Percentiles rank a stretch among this genome's conserved stretches.
Evolutionary conservation across 2,329 filamentous ascomycete genomes (phyloP).

Genomic region (Penicillium sp.): DNA sequence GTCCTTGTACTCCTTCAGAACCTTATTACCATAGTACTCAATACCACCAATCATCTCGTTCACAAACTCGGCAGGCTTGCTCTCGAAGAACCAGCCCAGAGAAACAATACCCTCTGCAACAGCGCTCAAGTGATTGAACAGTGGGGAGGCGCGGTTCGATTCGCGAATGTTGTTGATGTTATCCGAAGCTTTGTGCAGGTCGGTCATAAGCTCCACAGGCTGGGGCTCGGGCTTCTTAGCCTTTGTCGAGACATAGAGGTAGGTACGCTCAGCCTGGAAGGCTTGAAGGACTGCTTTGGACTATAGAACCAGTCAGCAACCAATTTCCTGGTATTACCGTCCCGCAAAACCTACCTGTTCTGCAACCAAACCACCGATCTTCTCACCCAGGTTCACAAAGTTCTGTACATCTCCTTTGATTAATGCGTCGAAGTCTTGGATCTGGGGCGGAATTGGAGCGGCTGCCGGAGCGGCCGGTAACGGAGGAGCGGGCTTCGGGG

Average conservation of each 20-base stretch:
- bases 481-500: conserved; percentile 37
- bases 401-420: conserved; percentile 71
- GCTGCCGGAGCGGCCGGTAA: conserved; percentile 49
- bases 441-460: conserved; percentile 68
- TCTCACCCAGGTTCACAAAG: conserved; percentile 74
- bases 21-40: conserved; percentile 92
- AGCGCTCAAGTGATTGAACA: conserved; percentile 80
- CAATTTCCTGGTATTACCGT: not conserved
- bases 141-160: conserved; percentile 69
- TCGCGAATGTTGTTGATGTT: conserved; percentile 80
- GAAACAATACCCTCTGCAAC: conserved; percentile 88
- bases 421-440: conserved; percentile 84
- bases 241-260: conserved; percentile 83
- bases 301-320: conserved; percentile 33
- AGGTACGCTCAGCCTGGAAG: conserved; percentile 82
- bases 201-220: conserved; percentile 73
- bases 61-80: conserved; percentile 80
- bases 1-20: conserved; percentile 87
- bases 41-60: conserved; percentile 79
- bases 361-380: conserved; percentile 73
- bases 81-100: conserved; percentile 85
- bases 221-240: conserved; percentile 85
- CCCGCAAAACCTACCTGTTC: conserved; percentile 63
- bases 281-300: conserved; percentile 60
- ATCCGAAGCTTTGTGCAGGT: conserved; percentile 79